Conservation (phyloP, 2,329 filamentous ascomycete genomes). For the Myriosclerotinia duriaeana region DNA sequence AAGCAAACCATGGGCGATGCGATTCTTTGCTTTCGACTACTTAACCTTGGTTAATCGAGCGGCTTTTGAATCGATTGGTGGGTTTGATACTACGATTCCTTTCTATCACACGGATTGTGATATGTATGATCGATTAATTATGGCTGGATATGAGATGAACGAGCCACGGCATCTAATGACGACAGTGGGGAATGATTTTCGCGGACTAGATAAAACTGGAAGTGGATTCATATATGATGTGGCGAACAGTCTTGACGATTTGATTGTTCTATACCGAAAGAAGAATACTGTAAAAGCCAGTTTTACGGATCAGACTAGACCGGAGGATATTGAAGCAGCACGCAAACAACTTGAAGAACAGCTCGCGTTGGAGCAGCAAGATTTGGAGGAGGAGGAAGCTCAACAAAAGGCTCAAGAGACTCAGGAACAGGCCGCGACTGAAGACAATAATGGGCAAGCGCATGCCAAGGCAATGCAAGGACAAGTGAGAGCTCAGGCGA, state of each 20-base stretch:
- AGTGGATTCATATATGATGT: conserved; percentile 50
- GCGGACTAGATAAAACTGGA: conserved; percentile 37
- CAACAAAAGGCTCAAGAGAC: background rate
- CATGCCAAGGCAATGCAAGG: background rate
- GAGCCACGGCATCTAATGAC: conserved; percentile 18
- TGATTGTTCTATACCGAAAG: conserved; percentile 49
- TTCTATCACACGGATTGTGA: conserved; percentile 60
- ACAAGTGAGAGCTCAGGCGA: background rate
- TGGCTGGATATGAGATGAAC: conserved; percentile 47
- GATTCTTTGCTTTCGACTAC: conserved; percentile 60
- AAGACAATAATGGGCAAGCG: background rate
- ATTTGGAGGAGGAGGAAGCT: background rate
- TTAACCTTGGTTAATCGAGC: conserved; percentile 56
- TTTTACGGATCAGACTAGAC: conserved; percentile 39
- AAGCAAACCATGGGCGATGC: conserved; percentile 47
- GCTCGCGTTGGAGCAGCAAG: background rate
- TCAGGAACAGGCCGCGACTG: background rate
- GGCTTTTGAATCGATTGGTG: conserved; percentile 49
- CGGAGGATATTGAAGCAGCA: conserved; percentile 10
- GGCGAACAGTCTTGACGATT: conserved; percentile 47
- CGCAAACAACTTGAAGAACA: background rate
- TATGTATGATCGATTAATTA: conserved; percentile 50
- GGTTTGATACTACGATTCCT: conserved; percentile 58
- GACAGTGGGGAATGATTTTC: conserved; percentile 15
- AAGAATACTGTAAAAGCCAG: conserved; percentile 39